A percentile compares a stretch with the other conserved stretches of the same genome.
phyloP scores from a whole-genome alignment of 139 green algal species.

The Chlorella sp. region DNA sequence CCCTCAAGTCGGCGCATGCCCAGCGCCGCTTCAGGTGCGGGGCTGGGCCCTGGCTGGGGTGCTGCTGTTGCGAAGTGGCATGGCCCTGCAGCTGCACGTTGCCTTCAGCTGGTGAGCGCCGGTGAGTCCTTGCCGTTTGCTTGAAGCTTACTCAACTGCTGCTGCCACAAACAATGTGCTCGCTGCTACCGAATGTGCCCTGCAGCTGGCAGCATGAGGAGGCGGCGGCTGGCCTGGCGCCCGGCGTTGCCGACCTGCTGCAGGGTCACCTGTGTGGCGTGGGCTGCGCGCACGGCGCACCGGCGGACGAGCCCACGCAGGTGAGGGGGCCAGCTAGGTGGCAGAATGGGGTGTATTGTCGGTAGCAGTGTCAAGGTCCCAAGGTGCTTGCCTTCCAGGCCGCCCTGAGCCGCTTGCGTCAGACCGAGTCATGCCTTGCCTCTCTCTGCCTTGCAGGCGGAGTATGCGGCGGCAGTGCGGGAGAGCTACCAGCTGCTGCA shows the following conservation, averaged over 20 bases:
- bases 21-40: conserved; percentile 26
- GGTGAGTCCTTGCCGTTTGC: no score
- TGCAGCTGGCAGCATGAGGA: conserved; percentile 43
- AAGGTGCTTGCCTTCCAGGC: no score
- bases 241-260: neutral
- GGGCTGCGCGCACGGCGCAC: conserved; percentile 15
- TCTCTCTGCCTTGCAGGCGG: no score
- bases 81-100: no score
- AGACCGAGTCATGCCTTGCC: no score
- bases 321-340: neutral
- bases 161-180: no score
- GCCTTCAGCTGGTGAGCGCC: no score
- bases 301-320: conserved; percentile 16
- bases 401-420: no score
- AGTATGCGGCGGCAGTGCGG: conserved; percentile 23
- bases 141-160: no score
- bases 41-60: neutral
- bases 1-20: conserved; percentile 35
- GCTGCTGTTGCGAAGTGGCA: no score
- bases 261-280: conserved; percentile 28
- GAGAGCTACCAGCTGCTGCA: conserved; percentile 36
- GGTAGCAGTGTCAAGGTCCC: no score
- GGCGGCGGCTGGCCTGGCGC: neutral
- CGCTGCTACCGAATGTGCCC: neutral
- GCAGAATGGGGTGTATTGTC: neutral